Percentiles rank a stretch among this genome's conserved stretches.
Evolutionary conservation across 164 flowering plant species (phyloP).

Genomic region (Macadamia integrifolia): DNA sequence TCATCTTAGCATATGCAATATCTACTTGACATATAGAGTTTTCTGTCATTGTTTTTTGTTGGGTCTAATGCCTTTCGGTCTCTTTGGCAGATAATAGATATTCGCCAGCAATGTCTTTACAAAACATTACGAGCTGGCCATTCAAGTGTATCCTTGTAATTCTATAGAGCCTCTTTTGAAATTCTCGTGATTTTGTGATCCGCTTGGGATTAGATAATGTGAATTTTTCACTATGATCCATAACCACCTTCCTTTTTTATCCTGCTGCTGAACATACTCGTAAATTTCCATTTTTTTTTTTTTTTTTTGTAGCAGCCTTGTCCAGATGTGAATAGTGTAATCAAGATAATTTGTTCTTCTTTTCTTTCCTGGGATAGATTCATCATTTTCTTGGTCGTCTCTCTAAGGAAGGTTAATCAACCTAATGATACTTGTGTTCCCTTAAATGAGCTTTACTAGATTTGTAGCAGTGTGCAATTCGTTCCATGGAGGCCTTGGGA

Average conservation of each 20-base stretch:
- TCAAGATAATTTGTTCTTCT: not conserved
- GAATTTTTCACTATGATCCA: not conserved
- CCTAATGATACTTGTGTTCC: not conserved
- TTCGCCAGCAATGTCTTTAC: constrained; percentile 56
- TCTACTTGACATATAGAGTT: too few relatives aligned
- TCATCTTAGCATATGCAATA: too few relatives aligned
- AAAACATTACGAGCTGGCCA: constrained; percentile 85
- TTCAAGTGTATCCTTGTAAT: constrained; percentile 74
- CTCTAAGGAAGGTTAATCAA: not conserved
- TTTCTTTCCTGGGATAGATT: not conserved
- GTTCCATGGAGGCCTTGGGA: constrained; percentile 98
- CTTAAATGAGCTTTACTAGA: constrained; percentile 48
- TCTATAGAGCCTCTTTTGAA: not conserved
- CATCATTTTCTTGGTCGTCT: not conserved
- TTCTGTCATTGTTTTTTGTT: not conserved
- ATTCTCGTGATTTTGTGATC: not conserved
- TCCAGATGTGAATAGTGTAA: not conserved
- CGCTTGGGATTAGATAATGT: not conserved
- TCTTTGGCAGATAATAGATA: constrained; percentile 72
- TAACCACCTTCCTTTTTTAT: not conserved
- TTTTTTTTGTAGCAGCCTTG: not conserved
- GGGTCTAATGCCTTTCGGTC: constrained; percentile 12
- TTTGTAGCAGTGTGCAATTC: constrained; percentile 89
- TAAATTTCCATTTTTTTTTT: not conserved
- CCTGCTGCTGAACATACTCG: not conserved